Base-by-base conservation (phyloP, 2,329 filamentous ascomycete genomes). In the Meredithiella fracta region DNA sequence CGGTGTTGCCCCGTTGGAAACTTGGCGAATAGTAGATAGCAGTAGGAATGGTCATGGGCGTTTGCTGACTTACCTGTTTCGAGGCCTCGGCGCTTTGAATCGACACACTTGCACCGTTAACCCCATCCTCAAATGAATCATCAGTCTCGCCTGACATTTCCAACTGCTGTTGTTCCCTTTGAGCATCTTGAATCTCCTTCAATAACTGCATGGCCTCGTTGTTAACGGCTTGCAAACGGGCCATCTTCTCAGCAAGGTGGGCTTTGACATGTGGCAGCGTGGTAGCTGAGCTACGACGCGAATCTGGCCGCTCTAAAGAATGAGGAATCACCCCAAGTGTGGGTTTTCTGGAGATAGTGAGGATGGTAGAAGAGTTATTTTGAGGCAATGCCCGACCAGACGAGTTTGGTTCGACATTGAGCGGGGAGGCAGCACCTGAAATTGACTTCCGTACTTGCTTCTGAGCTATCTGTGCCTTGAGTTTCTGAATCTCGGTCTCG, bases 381-480 rank as follows among this genome's bases (percentile, higher is more conserved):
- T 8, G 37, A 38, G 42, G 14, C 42, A 47, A 17, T 47, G 9
- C 2, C 40, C 40, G 15, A 23, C 29, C 3, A 15, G 50, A 9
- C n/a, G 50, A 14, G 9, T 22, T 6, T 5, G 29, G 29, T 11
- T 38, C 22, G 11, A 31, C 7, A 37, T 23, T 17, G 11, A 29
- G 11, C 7, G 56, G 53, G 2, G 57, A 56, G 14, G 37, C 44
- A 20, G 50, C 50, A 3, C 42, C 25, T n/a, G 54, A 56, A 22
- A 15, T 14, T 11, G 57, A 74, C 62, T 74, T 73, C 61, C 73
- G 75, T 8, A 77, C 77, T 64, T 81, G 77, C 15, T 75, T 75
- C 61, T 79, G 73, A 1, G 77, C 77, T 62, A 81, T 80, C 60
- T 69, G 74, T 34, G 70, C 70, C 63, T 78, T 80, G 68, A 82